Evolutionary conservation across 2,329 filamentous ascomycete species (phyloP).

Genomic region (Emmonsiellopsis sp.): DNA sequence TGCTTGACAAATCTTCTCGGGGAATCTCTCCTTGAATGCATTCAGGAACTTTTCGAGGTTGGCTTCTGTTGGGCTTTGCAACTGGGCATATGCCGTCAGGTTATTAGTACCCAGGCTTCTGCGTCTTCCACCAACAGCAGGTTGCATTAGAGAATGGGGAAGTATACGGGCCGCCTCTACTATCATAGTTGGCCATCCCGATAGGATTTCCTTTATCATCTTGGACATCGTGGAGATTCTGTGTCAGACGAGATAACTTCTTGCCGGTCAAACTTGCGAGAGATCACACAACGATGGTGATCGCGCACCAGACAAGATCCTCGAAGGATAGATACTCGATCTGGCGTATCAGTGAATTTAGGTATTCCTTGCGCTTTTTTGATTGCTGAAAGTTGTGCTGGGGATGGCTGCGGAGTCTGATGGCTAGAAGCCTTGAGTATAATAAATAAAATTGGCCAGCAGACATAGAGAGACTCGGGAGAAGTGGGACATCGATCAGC

Average conservation of each 20-base stretch:
- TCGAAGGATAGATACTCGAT: constrained; percentile 11
- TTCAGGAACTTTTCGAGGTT: no score
- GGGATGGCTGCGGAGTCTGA: constrained; percentile 10
- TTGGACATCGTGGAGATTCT: constrained; percentile 5
- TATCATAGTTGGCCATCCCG: constrained; percentile 4
- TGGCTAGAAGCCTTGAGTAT: constrained; percentile 9
- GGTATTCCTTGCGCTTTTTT: constrained; percentile 7
- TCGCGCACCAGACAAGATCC: constrained; percentile 11
- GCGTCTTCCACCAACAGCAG: no score
- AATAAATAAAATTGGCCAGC: background rate
- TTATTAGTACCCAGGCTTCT: no score
- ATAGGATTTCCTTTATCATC: constrained; percentile 13
- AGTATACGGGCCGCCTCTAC: constrained; percentile 14
- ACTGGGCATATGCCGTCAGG: no score
- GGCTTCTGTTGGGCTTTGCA: no score
- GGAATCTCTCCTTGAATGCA: no score
- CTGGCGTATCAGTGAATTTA: constrained; percentile 6
- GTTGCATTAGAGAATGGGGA: constrained; percentile 13
- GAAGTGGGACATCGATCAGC: constrained; percentile 5
- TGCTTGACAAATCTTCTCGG: no score
- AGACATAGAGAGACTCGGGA: background rate
- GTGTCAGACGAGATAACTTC: constrained; percentile 9
- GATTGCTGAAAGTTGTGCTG: constrained; percentile 8
- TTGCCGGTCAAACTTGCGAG: constrained; percentile 9
- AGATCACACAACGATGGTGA: constrained; percentile 13